Evolutionary conservation across 2,329 filamentous ascomycete genomes (phyloP).

Genomic region (Calonectria leucothoes): DNA sequence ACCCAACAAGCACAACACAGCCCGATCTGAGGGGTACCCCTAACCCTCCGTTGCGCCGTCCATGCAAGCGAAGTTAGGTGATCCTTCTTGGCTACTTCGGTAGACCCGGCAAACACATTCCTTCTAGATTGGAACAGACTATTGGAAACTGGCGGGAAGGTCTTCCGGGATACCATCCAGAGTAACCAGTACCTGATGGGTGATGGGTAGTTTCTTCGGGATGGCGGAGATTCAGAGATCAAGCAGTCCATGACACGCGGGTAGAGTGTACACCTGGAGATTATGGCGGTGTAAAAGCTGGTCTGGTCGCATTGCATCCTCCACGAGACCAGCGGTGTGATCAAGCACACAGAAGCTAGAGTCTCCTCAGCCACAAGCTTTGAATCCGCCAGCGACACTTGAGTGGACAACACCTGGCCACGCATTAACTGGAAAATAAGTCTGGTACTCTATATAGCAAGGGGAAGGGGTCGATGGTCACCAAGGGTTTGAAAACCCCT

Average conservation of each 20-base stretch:
- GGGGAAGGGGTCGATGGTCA: too few species aligned
- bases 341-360: too few species aligned
- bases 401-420: too few species aligned
- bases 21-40: neutral
- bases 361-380: too few species aligned
- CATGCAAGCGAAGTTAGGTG: neutral
- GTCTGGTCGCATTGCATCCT: neutral
- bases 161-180: too few species aligned
- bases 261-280: too few species aligned
- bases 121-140: accelerated
- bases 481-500: too few species aligned
- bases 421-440: too few species aligned
- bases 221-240: neutral
- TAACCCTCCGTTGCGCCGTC: neutral
- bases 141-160: neutral
- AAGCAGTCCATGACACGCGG: neutral
- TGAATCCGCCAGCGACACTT: too few species aligned
- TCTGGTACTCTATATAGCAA: too few species aligned
- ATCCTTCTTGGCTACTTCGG: neutral
- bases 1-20: neutral
- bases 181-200: neutral
- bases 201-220: neutral
- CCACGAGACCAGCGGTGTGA: too few species aligned
- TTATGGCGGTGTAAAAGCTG: neutral
- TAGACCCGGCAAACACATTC: neutral